These are phyloP conservation scores for Penicillium mononematosum DNA, from an alignment of 495 filamentous ascomycete species.

Conservation along the genomic window DNA sequence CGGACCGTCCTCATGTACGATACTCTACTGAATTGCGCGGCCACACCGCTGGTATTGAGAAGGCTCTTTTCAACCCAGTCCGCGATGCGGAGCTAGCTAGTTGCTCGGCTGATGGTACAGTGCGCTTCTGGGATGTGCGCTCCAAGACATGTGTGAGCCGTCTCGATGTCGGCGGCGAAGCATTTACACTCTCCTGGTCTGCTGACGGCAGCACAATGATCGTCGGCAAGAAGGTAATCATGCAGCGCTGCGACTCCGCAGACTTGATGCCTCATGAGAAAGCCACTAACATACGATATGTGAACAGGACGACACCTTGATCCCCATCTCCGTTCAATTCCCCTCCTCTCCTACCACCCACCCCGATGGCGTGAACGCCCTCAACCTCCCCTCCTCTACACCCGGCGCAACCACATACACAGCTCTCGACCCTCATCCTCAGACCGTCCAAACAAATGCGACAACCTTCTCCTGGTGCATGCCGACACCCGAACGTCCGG, in stretches of 20 bases:
- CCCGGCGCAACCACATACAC: conserved; percentile 35
- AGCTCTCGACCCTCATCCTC: conserved; percentile 61
- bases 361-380: conserved; percentile 16
- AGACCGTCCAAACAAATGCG: conserved; percentile 75
- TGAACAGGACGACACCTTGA: conserved; percentile 65
- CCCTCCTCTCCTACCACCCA: conserved; percentile 39
- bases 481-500: conserved; percentile 36
- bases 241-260: background rate
- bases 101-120: conserved; percentile 77
- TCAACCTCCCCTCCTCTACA: conserved; percentile 16
- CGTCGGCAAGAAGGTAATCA: conserved; percentile 76
- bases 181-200: conserved; percentile 81
- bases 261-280: background rate
- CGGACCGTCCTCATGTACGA: conserved; percentile 74
- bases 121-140: conserved; percentile 91
- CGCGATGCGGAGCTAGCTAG: conserved; percentile 88
- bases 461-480: conserved; percentile 73
- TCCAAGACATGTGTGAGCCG: conserved; percentile 76
- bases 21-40: conserved; percentile 86
- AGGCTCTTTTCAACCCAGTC: conserved; percentile 84
- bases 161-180: conserved; percentile 76
- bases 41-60: conserved; percentile 73
- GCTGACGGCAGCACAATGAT: conserved; percentile 81
- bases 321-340: conserved; percentile 57
- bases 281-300: conserved; percentile 1